Percentiles rank a stretch among this genome's conserved stretches.
phyloP scores from a whole-genome alignment of 768 basidiomycete species.

The Leccinellum albellum region DNA sequence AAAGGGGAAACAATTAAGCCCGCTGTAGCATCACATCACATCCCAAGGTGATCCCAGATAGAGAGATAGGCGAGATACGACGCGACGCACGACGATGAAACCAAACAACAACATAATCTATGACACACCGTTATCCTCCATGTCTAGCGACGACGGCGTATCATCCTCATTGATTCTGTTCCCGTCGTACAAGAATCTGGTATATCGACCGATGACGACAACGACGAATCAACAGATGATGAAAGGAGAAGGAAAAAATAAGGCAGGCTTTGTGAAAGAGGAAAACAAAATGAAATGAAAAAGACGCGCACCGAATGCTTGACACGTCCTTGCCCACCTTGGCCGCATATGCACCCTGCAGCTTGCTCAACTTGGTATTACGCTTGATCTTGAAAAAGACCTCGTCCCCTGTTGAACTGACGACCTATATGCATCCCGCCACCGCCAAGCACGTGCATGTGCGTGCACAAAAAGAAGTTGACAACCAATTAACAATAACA shows the following conservation, averaged over 20 bases:
- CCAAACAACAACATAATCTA: not conserved
- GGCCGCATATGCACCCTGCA: conserved; percentile 87
- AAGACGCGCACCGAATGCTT: conserved; percentile 74
- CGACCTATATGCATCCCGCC: conserved; percentile 46
- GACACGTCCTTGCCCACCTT: conserved; percentile 88
- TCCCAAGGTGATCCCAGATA: not conserved
- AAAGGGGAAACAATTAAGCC: not conserved
- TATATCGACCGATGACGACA: not conserved
- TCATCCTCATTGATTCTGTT: conserved; percentile 82
- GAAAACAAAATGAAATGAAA: not conserved
- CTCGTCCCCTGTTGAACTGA: conserved; percentile 74
- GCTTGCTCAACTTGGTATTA: conserved; percentile 86
- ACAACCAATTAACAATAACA: not conserved
- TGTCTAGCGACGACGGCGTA: conserved; percentile 77
- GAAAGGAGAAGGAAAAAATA: not conserved
- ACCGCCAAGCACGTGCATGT: not conserved
- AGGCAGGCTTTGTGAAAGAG: not conserved
- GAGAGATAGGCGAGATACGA: not conserved
- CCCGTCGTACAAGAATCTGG: conserved; percentile 90
- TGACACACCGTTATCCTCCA: conserved; percentile 82
- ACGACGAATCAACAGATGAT: conserved; percentile 1
- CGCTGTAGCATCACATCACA: not conserved
- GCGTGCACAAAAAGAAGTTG: not conserved
- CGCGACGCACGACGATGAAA: not conserved
- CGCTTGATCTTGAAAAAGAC: conserved; percentile 98